phyloP scores from a whole-genome alignment of 805 yeast species.

The Candida mattraensis region DNA sequence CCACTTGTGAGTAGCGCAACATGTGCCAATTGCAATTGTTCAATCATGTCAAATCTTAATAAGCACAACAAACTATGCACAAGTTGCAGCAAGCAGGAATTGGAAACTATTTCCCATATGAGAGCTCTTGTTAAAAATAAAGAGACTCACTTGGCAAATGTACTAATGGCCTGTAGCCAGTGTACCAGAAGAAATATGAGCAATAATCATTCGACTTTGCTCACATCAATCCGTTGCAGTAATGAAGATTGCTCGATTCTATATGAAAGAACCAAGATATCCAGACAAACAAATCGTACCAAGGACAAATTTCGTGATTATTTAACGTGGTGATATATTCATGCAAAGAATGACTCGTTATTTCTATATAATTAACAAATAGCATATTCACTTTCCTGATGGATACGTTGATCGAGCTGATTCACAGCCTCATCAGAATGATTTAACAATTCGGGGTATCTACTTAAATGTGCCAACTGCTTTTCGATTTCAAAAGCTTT shows the following conservation, averaged over 20 bases:
- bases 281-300: constrained; percentile 24
- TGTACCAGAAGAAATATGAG: constrained; percentile 31
- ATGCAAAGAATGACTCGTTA: too few relatives aligned
- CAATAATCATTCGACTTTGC: constrained; percentile 24
- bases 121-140: constrained; percentile 25
- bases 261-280: constrained; percentile 49
- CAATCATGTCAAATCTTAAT: constrained; percentile 1
- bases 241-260: constrained; percentile 68
- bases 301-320: constrained; percentile 12
- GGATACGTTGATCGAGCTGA: constrained; percentile 31
- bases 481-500: constrained; percentile 42
- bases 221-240: constrained; percentile 42
- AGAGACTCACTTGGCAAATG: constrained; percentile 31
- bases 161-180: constrained; percentile 36
- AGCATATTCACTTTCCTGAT: constrained; percentile 28
- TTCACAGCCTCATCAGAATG: constrained; percentile 35
- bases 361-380: constrained; percentile 16
- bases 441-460: constrained; percentile 31
- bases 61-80: constrained; percentile 32
- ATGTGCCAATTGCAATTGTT: constrained; percentile 34
- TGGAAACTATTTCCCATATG: constrained; percentile 36
- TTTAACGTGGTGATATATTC: constrained; percentile 30
- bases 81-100: constrained; percentile 36
- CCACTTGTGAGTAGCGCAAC: constrained; percentile 24
- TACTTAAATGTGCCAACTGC: constrained; percentile 34